These are phyloP conservation scores for Grosmannia huntii DNA, from an alignment of 2,329 filamentous ascomycete species.

Conservation along the genomic window DNA sequence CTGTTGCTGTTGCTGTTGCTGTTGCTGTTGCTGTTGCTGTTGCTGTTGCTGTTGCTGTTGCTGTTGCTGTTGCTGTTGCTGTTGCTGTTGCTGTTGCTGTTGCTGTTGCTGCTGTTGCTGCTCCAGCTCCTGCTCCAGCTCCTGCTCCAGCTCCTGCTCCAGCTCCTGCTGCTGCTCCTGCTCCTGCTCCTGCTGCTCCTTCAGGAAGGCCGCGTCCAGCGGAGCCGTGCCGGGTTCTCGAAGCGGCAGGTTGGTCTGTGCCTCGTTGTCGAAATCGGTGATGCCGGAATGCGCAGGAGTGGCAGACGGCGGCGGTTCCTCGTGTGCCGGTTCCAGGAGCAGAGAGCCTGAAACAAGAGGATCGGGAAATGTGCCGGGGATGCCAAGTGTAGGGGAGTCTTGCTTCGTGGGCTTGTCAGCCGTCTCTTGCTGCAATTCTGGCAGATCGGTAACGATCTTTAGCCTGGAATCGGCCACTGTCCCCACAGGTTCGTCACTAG, in stretches of 20 bases:
- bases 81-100: no score
- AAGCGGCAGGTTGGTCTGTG: constrained; percentile 44
- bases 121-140: no score
- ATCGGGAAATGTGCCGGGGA: constrained; percentile 49
- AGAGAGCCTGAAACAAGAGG: constrained; percentile 17
- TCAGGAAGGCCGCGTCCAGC: background rate
- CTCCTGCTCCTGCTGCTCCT: no score
- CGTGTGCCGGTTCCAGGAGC: constrained; percentile 10
- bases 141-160: no score
- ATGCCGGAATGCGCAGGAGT: constrained; percentile 45
- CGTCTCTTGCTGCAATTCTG: constrained; percentile 1
- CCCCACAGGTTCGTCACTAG: no score
- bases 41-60: no score
- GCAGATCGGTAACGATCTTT: constrained; percentile 5
- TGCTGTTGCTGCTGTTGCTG: no score
- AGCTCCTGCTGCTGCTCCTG: no score
- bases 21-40: no score
- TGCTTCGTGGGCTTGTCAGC: constrained; percentile 12
- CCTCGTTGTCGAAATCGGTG: constrained; percentile 63
- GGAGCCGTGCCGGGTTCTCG: constrained; percentile 11
- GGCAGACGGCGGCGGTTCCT: constrained; percentile 39
- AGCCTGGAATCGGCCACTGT: background rate
- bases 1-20: no score
- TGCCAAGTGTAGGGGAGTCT: constrained; percentile 55
- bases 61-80: no score